Conservation (phyloP, 305 asterid genomes). For the Solanum chacoense region DNA sequence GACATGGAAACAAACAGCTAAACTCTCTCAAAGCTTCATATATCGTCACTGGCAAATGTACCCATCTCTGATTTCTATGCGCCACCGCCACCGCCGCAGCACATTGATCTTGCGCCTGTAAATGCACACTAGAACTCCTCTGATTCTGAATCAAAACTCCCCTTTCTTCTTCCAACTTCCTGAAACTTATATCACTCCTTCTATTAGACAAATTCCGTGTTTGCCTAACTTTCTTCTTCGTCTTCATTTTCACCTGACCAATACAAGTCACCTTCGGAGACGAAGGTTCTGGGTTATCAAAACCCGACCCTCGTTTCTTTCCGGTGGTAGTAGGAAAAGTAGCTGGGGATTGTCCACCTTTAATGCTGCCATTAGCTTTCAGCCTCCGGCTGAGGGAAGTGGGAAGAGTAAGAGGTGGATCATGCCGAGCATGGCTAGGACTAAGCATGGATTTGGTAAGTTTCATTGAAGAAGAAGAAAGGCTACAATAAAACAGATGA, state of each 20-base stretch:
- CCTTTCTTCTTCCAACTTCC: conserved; percentile 34
- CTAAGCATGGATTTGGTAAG: conserved; percentile 78
- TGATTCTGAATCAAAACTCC: conserved; percentile 12
- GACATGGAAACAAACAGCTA: conserved; percentile 80
- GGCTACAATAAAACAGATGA: conserved; percentile 56
- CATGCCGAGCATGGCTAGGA: conserved; percentile 59
- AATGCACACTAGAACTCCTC: conserved; percentile 29
- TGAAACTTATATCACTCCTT: conserved; percentile 46
- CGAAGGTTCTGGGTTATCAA: conserved; percentile 89
- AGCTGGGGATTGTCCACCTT: conserved; percentile 76
- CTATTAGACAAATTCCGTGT: conserved; percentile 48
- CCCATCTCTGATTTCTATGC: conserved; percentile 84
- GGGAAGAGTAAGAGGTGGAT: conserved; percentile 45
- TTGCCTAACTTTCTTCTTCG: conserved; percentile 66
- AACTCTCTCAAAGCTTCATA: conserved; percentile 73
- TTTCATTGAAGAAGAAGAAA: conserved; percentile 58
- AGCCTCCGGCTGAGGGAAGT: conserved; percentile 89
- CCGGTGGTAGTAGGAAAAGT: conserved; percentile 33
- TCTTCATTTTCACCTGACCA: conserved; percentile 88
- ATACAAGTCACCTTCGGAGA: conserved; percentile 96
- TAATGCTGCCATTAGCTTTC: conserved; percentile 60
- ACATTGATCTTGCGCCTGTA: conserved; percentile 35
- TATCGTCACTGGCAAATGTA: conserved; percentile 72
- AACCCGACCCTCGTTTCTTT: conserved; percentile 47
- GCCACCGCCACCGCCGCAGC: conserved; percentile 18